Conservation (phyloP, 2,329 filamentous ascomycete species). For the Phialophora verrucosa region DNA sequence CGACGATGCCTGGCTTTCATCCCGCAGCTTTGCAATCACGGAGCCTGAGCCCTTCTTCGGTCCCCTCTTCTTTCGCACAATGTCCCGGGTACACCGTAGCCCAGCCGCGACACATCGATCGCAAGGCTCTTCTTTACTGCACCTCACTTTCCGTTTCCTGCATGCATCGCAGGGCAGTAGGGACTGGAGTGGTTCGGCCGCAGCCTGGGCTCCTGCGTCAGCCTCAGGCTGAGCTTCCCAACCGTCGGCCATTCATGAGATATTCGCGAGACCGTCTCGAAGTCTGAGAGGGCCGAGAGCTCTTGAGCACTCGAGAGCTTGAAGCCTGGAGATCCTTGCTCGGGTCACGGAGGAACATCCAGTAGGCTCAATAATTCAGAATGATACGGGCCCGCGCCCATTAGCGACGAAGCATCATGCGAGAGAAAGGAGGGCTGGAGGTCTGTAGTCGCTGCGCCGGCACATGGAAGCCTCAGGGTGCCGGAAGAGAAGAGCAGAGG, state of each 20-base stretch:
- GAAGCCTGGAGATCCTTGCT: not conserved
- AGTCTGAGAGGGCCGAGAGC: not conserved
- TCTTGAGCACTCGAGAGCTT: too few species aligned
- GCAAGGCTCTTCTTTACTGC: constrained; percentile 36
- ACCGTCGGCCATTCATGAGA: constrained; percentile 6
- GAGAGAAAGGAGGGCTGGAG: not conserved
- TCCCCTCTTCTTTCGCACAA: constrained; percentile 39
- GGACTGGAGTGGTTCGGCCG: constrained; percentile 30
- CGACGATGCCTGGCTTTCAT: constrained; percentile 33
- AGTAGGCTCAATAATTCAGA: not conserved
- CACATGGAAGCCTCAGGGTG: not conserved
- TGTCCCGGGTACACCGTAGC: constrained; percentile 38
- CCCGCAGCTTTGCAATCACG: constrained; percentile 39
- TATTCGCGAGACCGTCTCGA: not conserved
- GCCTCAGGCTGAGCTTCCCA: constrained; percentile 1
- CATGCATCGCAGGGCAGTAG: constrained; percentile 40
- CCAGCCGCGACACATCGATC: constrained; percentile 37
- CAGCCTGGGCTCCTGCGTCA: constrained; percentile 12
- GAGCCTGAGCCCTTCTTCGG: constrained; percentile 41
- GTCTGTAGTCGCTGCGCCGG: not conserved
- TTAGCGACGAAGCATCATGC: not conserved
- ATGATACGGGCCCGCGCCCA: not conserved
- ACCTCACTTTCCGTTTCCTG: constrained; percentile 38
- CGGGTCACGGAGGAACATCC: not conserved
- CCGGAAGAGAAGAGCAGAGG: not conserved